These are phyloP conservation scores for Pythium guiyangense DNA, from an alignment of 352 stramenopile genomes.

Conservation along the genomic window DNA sequence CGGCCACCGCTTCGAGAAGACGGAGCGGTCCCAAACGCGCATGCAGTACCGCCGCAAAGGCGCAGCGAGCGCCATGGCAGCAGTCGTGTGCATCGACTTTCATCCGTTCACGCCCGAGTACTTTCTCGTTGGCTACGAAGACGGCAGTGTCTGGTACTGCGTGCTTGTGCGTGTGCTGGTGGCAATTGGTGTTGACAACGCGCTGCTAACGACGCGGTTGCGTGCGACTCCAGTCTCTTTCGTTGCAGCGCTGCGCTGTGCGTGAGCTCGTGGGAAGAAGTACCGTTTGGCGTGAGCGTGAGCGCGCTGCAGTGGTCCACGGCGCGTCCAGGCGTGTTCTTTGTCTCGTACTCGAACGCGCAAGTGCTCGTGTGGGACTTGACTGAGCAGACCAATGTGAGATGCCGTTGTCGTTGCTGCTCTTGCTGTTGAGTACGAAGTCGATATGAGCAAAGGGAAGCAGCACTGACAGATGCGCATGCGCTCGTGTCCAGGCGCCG, in stretches of 20 bases:
- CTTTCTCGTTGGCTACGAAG: slow-evolving; percentile 63
- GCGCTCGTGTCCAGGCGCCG: too few relatives aligned
- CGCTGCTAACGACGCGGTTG: too few relatives aligned
- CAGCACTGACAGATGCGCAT: too few relatives aligned
- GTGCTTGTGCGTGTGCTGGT: too few relatives aligned
- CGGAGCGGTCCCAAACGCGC: neutral
- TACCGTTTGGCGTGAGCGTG: slow-evolving; percentile 32
- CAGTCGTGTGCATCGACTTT: slow-evolving; percentile 46
- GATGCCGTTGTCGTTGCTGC: too few relatives aligned
- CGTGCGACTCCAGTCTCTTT: slow-evolving; percentile 37
- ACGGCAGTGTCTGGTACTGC: slow-evolving; percentile 49
- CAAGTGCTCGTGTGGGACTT: slow-evolving; percentile 53
- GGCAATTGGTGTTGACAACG: too few relatives aligned
- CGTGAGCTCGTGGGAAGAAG: slow-evolving; percentile 54
- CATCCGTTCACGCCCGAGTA: slow-evolving; percentile 41
- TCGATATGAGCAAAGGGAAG: too few relatives aligned
- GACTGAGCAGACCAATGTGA: slow-evolving; percentile 33
- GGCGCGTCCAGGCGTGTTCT: slow-evolving; percentile 48
- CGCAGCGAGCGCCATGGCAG: slow-evolving; percentile 1
- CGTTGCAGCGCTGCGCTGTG: slow-evolving; percentile 24
- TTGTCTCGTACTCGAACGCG: slow-evolving; percentile 42
- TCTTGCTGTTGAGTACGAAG: too few relatives aligned
- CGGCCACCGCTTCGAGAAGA: slow-evolving; percentile 7
- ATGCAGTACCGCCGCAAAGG: slow-evolving; percentile 3
- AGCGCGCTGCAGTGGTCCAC: slow-evolving; percentile 45